Evolutionary conservation across 345 rosid species (phyloP).

Genomic region (Eutrema heterophyllum): DNA sequence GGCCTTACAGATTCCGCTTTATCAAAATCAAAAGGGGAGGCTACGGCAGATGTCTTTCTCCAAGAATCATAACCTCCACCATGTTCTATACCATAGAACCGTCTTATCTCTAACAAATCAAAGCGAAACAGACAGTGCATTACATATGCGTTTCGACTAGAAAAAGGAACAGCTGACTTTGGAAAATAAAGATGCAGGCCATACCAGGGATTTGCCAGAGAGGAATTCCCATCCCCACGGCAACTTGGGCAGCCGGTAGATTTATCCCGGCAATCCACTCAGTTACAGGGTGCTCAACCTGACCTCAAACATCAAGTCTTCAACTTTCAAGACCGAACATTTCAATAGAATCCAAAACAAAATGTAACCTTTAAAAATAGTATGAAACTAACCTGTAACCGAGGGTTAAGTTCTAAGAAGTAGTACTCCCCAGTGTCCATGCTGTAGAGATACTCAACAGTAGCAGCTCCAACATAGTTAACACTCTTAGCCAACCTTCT

Average conservation of each 20-base stretch:
- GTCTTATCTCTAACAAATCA: constrained; percentile 64
- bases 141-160: not conserved
- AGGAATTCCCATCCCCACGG: constrained; percentile 97
- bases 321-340: not conserved
- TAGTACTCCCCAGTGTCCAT: constrained; percentile 98
- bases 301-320: not conserved
- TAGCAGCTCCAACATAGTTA: constrained; percentile 94
- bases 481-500: constrained; percentile 90
- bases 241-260: constrained; percentile 96
- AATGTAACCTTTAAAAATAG: not conserved
- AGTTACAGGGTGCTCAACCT: constrained; percentile 99
- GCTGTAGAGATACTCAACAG: constrained; percentile 91
- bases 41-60: constrained; percentile 67
- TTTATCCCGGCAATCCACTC: constrained; percentile 97
- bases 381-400: constrained; percentile 63
- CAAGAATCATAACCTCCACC: constrained; percentile 92
- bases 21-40: constrained; percentile 78
- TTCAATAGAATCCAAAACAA: not conserved
- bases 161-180: not conserved
- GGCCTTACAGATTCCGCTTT: constrained; percentile 78
- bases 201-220: constrained; percentile 95
- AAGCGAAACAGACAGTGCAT: constrained; percentile 9
- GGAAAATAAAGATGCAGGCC: constrained; percentile 10
- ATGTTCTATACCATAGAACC: constrained; percentile 88
- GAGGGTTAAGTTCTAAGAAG: constrained; percentile 95